Percentiles rank a stretch among this genome's conserved stretches.
phyloP scores from a whole-genome alignment of 352 stramenopile species.

The Saprolegnia parasitica region DNA sequence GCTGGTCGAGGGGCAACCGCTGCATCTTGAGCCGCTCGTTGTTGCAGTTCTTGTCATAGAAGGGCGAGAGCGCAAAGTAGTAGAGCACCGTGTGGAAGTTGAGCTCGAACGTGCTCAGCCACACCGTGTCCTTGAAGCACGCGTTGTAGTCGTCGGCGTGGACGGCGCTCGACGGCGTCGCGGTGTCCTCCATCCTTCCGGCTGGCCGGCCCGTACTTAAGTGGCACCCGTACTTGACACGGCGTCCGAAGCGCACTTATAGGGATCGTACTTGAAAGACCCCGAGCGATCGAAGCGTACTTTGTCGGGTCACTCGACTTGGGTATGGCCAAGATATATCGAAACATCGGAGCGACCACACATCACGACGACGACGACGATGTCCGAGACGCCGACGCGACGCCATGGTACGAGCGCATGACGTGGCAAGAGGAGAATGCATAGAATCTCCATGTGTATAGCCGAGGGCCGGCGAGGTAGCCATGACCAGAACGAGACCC shows the following conservation, averaged over 20 bases:
- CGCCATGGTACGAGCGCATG: constrained; percentile 1
- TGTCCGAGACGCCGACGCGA: not conserved
- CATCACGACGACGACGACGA: not conserved
- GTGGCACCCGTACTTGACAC: not conserved
- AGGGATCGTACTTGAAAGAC: not conserved
- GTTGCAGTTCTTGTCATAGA: constrained; percentile 87
- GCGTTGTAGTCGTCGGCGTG: constrained; percentile 84
- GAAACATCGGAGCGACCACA: constrained; percentile 1
- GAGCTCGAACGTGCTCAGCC: constrained; percentile 79
- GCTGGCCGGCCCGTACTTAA: not conserved
- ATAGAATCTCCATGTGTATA: constrained; percentile 4
- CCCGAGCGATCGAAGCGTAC: not conserved
- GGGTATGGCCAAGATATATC: not conserved
- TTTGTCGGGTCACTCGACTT: not conserved
- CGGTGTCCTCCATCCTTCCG: not conserved
- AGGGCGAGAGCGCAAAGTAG: constrained; percentile 84
- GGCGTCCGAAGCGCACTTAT: not conserved
- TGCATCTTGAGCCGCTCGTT: constrained; percentile 90
- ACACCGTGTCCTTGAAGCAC: constrained; percentile 85
- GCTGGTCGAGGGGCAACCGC: constrained; percentile 75
- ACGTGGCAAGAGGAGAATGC: not conserved
- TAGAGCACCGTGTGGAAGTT: constrained; percentile 82
- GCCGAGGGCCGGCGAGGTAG: constrained; percentile 11
- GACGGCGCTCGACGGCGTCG: constrained; percentile 34
- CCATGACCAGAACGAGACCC: constrained; percentile 16